Conservation (phyloP, 2,329 filamentous ascomycete species). For the Microcyclosporella mali region DNA sequence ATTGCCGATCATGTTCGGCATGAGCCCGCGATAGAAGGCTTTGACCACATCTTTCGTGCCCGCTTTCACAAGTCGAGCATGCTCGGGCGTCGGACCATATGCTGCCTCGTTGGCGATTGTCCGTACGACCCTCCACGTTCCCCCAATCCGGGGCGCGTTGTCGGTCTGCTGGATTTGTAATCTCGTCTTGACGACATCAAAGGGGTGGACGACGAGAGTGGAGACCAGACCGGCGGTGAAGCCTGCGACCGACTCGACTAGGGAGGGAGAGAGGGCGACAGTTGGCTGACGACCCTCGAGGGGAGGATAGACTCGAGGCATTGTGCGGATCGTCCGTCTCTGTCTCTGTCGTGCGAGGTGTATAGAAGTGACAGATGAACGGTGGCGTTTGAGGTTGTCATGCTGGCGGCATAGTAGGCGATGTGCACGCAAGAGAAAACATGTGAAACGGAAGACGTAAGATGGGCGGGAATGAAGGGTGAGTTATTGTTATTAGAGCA, state of each 20-base stretch:
- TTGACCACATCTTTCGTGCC: conserved; percentile 15
- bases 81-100: conserved; percentile 9
- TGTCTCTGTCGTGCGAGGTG: neutral
- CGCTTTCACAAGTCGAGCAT: conserved; percentile 2
- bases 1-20: conserved; percentile 86
- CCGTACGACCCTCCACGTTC: conserved; percentile 24
- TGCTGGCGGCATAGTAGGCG: neutral
- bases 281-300: conserved; percentile 39
- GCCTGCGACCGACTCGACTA: conserved; percentile 83
- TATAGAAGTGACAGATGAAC: too few relatives aligned
- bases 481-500: too few relatives aligned
- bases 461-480: too few relatives aligned
- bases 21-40: conserved; percentile 81
- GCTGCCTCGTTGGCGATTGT: conserved; percentile 25
- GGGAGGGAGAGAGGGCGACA: conserved; percentile 63
- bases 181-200: conserved; percentile 94
- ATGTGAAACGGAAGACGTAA: too few relatives aligned
- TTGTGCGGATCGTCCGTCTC: conserved; percentile 23
- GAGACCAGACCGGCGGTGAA: conserved; percentile 82
- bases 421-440: too few relatives aligned
- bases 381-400: neutral
- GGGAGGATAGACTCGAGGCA: conserved; percentile 47
- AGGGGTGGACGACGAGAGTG: conserved; percentile 80
- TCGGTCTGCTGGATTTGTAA: conserved; percentile 54
- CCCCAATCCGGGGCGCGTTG: conserved; percentile 20